Evolutionary conservation across 2,329 filamentous ascomycete genomes (phyloP).

Genomic region (Diaporthe ampelina): DNA sequence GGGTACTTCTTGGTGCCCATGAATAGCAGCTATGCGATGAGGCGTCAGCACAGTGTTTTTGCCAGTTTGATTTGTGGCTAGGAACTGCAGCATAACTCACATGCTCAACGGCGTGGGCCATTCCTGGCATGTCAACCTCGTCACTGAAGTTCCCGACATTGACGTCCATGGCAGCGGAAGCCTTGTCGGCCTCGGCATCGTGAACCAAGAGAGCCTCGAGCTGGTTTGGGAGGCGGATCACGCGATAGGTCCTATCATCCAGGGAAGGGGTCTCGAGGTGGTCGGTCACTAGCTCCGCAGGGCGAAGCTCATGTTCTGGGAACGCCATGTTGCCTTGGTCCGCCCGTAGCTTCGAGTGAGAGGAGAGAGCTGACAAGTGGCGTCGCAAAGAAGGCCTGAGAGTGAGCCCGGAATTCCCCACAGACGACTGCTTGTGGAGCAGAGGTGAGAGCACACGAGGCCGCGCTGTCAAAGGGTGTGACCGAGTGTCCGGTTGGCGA

Average conservation of each 20-base stretch:
- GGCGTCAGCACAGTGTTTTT: constrained; percentile 27
- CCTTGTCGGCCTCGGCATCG: constrained; percentile 95
- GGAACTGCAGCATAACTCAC: constrained; percentile 54
- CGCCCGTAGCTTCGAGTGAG: constrained; percentile 44
- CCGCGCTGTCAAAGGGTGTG: constrained; percentile 9
- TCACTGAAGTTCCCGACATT: constrained; percentile 98
- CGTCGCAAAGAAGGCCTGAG: neutral
- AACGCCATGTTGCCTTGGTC: constrained; percentile 47
- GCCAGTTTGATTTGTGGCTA: neutral
- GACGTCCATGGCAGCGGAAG: constrained; percentile 93
- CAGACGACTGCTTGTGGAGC: neutral
- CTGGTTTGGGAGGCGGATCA: constrained; percentile 87
- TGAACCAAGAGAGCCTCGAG: constrained; percentile 94
- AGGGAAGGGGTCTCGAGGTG: constrained; percentile 84
- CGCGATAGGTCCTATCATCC: constrained; percentile 89
- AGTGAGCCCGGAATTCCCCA: neutral
- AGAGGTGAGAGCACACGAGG: constrained; percentile 15
- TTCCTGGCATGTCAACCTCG: constrained; percentile 88
- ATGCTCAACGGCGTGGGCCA: constrained; percentile 97
- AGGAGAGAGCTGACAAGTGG: constrained; percentile 10
- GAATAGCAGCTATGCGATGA: constrained; percentile 76
- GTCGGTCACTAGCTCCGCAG: constrained; percentile 71
- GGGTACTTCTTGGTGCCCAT: constrained; percentile 99
- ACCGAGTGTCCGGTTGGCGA: neutral
- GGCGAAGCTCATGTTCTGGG: constrained; percentile 49